phyloP scores from a whole-genome alignment of 2,329 filamentous ascomycete species.

The Aureobasidium sp. region DNA sequence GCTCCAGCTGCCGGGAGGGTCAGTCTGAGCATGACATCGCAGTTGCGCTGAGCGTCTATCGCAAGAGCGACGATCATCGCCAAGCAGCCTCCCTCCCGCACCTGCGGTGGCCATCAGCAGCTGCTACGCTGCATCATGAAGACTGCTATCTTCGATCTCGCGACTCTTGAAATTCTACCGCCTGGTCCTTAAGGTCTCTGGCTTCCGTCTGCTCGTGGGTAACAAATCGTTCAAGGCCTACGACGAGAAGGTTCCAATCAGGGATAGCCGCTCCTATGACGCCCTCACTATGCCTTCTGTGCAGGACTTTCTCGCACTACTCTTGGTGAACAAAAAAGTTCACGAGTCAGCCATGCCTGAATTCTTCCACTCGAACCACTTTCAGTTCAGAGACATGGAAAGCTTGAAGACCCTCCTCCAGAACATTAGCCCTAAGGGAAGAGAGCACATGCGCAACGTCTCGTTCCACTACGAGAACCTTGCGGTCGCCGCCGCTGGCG shows the following conservation, averaged over 20 bases:
- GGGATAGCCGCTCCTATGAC: background rate
- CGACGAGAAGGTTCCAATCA: background rate
- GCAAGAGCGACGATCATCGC: too few species aligned
- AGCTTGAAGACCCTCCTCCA: background rate
- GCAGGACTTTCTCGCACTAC: conserved; percentile 9
- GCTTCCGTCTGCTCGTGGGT: background rate
- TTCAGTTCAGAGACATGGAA: conserved; percentile 2
- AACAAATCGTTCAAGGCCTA: background rate
- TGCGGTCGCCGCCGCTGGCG: background rate
- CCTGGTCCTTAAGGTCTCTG: background rate
- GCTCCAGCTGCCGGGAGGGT: too few species aligned
- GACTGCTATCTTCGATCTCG: background rate
- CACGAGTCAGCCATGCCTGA: conserved; percentile 14
- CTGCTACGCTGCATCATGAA: too few species aligned
- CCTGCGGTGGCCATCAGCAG: too few species aligned
- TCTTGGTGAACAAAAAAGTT: conserved; percentile 18
- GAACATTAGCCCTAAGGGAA: background rate
- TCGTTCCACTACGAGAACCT: background rate
- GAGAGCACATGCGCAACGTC: background rate
- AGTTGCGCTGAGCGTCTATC: too few species aligned
- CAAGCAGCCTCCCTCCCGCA: too few species aligned
- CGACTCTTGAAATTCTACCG: background rate
- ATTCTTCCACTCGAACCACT: conserved; percentile 17
- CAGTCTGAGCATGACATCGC: too few species aligned
- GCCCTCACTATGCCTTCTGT: background rate